phyloP scores from a whole-genome alignment of 2,329 filamentous ascomycete species.

The Epicoccum sorghinum region DNA sequence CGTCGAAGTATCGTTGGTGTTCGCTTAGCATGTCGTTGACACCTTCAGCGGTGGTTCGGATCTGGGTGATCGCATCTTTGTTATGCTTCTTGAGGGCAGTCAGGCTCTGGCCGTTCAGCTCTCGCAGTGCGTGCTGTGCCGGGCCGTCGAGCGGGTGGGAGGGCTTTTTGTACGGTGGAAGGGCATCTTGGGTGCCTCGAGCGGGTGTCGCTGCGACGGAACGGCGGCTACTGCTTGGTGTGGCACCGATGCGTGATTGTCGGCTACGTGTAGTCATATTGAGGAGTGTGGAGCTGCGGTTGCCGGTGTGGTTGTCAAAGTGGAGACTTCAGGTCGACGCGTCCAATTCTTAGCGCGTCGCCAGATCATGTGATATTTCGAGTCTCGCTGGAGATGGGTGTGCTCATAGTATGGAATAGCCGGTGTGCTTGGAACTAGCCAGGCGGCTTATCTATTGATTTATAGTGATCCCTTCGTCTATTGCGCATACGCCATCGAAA shows the following conservation, averaged over 20 bases:
- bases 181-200: constrained; percentile 22
- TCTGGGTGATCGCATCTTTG: constrained; percentile 51
- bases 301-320: neutral
- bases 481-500: constrained; percentile 1
- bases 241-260: constrained; percentile 25
- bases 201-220: constrained; percentile 18
- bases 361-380: constrained; percentile 20
- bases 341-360: constrained; percentile 12
- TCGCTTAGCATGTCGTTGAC: constrained; percentile 61
- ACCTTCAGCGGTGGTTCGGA: constrained; percentile 58
- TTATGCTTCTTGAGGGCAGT: constrained; percentile 57
- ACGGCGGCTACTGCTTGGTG: constrained; percentile 20
- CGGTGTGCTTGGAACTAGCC: too few species aligned
- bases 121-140: constrained; percentile 54
- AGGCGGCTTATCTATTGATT: neutral
- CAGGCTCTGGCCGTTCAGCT: constrained; percentile 52
- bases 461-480: neutral
- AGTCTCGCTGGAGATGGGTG: too few species aligned
- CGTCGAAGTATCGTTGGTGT: constrained; percentile 46
- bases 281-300: neutral
- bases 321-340: constrained; percentile 9
- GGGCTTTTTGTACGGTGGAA: constrained; percentile 62
- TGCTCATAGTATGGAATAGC: too few species aligned
- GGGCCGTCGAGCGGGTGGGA: constrained; percentile 57
- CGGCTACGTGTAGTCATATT: constrained; percentile 34